These are phyloP conservation scores for Plasmodium falciparum DNA, from an alignment of 169 alveolate species.

Conservation along the genomic window DNA sequence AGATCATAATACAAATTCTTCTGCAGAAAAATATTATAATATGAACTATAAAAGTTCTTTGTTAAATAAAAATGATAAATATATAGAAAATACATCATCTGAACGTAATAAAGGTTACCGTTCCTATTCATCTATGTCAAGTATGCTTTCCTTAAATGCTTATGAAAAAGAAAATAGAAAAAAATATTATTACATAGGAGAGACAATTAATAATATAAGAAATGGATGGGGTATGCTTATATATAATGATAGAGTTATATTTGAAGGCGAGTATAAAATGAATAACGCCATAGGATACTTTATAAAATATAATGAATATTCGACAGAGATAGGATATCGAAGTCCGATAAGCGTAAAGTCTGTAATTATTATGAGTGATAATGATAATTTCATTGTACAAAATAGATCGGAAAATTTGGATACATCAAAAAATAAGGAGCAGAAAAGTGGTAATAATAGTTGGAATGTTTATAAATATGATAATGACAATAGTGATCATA, in stretches of 20 bases:
- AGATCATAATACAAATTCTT: conserved; percentile 10
- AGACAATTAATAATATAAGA: conserved; percentile 77
- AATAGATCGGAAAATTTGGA: conserved; percentile 46
- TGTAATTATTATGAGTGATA: conserved; percentile 71
- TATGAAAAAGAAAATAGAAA: conserved; percentile 24
- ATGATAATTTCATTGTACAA: conserved; percentile 69
- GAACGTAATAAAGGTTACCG: conserved; percentile 15
- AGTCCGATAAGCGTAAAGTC: conserved; percentile 69
- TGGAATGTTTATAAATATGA: background rate
- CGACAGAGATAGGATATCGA: conserved; percentile 78
- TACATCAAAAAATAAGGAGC: background rate
- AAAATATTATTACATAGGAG: conserved; percentile 79
- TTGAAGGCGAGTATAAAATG: conserved; percentile 82
- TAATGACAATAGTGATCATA: background rate
- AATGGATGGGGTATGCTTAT: conserved; percentile 84
- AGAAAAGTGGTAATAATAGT: background rate
- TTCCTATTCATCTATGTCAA: conserved; percentile 39
- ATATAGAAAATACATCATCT: conserved; percentile 2
- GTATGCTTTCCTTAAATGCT: conserved; percentile 11
- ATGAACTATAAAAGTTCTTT: background rate
- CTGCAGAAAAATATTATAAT: conserved; percentile 11
- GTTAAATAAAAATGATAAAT: background rate
- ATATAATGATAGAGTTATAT: conserved; percentile 75
- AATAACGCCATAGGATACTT: conserved; percentile 79
- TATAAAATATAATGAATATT: conserved; percentile 71